Evolutionary conservation across 192 early-diverging fungal species (phyloP).

Genomic region (Obelidium mucronatum): DNA sequence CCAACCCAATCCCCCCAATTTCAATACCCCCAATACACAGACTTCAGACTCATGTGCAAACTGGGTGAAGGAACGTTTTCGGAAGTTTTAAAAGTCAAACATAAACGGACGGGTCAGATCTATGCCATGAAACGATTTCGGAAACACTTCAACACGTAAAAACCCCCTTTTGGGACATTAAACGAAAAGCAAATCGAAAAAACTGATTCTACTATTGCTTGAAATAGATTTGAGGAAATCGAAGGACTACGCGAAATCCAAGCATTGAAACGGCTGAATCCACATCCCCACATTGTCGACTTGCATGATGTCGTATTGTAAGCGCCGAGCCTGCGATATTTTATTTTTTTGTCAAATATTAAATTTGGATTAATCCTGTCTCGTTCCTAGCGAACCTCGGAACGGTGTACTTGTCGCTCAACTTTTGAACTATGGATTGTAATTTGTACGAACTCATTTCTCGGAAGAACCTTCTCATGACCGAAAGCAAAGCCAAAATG

Average conservation of each 20-base stretch:
- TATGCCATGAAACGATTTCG: conserved; percentile 71
- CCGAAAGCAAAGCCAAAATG: conserved; percentile 60
- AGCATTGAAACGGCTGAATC: conserved; percentile 61
- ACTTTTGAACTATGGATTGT: conserved; percentile 71
- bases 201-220: too few relatives aligned
- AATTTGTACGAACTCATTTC: conserved; percentile 72
- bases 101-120: conserved; percentile 62
- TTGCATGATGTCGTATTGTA: conserved; percentile 67
- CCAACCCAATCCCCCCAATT: background rate
- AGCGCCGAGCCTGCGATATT: too few relatives aligned
- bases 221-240: conserved; percentile 58
- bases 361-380: conserved; percentile 17
- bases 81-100: conserved; percentile 69
- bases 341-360: background rate
- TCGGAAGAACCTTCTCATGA: conserved; percentile 50
- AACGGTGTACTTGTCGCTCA: conserved; percentile 62
- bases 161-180: too few relatives aligned
- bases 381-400: conserved; percentile 55
- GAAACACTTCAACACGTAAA: conserved; percentile 64
- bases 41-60: conserved; percentile 64
- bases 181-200: too few relatives aligned
- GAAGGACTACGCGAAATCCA: conserved; percentile 69
- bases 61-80: conserved; percentile 74
- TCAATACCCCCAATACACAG: conserved; percentile 26
- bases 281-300: conserved; percentile 61